These are phyloP conservation scores for Citeromyces hawaiiensis DNA, from an alignment of 1,139 yeast species.

Conservation along the genomic window DNA sequence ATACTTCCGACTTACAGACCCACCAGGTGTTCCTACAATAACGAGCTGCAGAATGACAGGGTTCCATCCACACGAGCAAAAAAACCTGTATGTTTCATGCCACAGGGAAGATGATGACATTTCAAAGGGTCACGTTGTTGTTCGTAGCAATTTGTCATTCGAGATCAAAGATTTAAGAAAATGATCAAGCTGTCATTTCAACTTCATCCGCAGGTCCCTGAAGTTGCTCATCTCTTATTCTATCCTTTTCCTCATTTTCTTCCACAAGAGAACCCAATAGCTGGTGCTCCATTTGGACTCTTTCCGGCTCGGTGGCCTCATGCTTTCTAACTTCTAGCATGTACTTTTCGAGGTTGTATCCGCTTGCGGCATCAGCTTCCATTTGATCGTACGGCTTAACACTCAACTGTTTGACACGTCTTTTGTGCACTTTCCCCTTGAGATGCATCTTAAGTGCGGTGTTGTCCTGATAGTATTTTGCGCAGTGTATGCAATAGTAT, in stretches of 20 bases:
- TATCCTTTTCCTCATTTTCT: conserved; percentile 17
- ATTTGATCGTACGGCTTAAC: conserved; percentile 75
- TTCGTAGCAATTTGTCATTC: conserved; percentile 28
- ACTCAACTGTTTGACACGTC: conserved; percentile 67
- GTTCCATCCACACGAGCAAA: conserved; percentile 46
- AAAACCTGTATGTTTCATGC: conserved; percentile 31
- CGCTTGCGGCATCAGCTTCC: conserved; percentile 88
- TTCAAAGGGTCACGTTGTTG: conserved; percentile 34
- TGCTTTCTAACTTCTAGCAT: conserved; percentile 42
- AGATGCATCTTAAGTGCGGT: conserved; percentile 60
- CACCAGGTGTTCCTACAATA: conserved; percentile 40
- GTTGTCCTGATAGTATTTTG: conserved; percentile 78
- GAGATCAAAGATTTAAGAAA: conserved; percentile 27
- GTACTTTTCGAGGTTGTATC: conserved; percentile 58
- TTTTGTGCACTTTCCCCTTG: conserved; percentile 68
- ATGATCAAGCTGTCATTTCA: conserved; percentile 3
- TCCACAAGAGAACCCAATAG: conserved; percentile 11
- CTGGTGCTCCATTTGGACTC: conserved; percentile 14
- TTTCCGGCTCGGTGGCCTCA: conserved; percentile 12
- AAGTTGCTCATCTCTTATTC: conserved; percentile 11
- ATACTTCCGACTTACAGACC: conserved; percentile 43
- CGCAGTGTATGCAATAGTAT: conserved; percentile 88
- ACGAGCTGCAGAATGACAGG: conserved; percentile 29
- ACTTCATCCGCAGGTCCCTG: conserved; percentile 4
- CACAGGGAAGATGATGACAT: conserved; percentile 12